Evolutionary conservation across 768 basidiomycete species (phyloP).

Genomic region (Brasilioporus rufonigricans): DNA sequence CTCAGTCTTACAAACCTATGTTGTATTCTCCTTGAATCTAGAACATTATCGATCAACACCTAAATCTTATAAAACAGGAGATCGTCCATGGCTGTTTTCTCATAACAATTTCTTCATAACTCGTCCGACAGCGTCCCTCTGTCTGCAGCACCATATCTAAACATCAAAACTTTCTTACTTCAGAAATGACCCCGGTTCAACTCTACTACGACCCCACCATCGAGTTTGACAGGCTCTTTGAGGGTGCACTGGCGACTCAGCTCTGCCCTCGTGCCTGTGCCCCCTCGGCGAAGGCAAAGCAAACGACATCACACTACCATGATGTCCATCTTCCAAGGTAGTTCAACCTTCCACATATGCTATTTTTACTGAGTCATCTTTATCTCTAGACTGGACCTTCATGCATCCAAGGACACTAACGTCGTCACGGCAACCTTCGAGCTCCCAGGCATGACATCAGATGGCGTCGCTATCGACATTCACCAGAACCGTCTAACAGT

Average conservation of each 20-base stretch:
- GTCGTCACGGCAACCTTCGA: constrained; percentile 52
- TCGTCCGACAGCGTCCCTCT: background rate
- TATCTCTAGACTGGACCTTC: constrained; percentile 42
- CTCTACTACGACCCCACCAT: background rate
- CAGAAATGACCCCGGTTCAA: background rate
- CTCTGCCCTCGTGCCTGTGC: background rate
- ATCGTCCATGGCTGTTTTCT: background rate
- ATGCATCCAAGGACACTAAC: constrained; percentile 42
- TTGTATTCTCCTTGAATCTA: background rate
- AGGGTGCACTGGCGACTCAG: constrained; percentile 23
- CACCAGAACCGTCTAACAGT: constrained; percentile 46
- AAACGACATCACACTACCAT: background rate
- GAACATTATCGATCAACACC: background rate
- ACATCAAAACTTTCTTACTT: too few relatives aligned
- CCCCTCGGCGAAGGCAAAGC: background rate
- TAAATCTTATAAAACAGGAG: background rate
- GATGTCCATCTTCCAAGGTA: constrained; percentile 25
- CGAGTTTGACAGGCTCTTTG: constrained; percentile 7
- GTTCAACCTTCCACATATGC: background rate
- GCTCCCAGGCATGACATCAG: constrained; percentile 51
- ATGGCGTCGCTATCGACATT: constrained; percentile 46
- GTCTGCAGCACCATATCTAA: background rate
- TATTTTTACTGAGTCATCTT: background rate
- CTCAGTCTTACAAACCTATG: background rate
- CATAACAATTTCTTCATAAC: background rate